phyloP scores from a whole-genome alignment of 116 monocot species.

The Papilionanthe hybrid region DNA sequence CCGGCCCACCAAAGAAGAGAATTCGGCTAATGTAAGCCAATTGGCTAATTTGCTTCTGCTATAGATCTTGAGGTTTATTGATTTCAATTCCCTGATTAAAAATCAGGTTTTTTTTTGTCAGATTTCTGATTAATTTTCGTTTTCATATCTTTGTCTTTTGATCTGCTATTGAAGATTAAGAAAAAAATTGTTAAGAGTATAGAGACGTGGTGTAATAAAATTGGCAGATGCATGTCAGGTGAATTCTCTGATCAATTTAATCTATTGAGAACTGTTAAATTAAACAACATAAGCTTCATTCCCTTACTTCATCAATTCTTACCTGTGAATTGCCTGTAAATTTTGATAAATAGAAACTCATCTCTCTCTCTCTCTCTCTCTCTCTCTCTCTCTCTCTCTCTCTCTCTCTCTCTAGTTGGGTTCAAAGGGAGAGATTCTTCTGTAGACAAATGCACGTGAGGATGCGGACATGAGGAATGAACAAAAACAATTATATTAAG shows the following conservation, averaged over 20 bases:
- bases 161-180: not conserved
- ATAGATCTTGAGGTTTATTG: not conserved
- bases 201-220: not conserved
- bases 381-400: not conserved
- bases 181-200: not conserved
- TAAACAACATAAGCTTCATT: not conserved
- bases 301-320: not conserved
- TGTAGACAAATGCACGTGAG: slow-evolving; percentile 13
- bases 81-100: not conserved
- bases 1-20: not conserved
- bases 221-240: not conserved
- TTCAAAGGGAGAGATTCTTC: not conserved
- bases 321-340: not conserved
- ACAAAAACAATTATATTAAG: too few species aligned
- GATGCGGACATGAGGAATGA: not conserved
- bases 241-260: not conserved
- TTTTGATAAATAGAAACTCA: not conserved
- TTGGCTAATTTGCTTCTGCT: not conserved
- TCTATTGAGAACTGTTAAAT: not conserved
- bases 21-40: not conserved
- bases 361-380: not conserved
- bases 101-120: not conserved
- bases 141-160: too few species aligned
- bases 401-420: not conserved
- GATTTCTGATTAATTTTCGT: not conserved